These are phyloP conservation scores for Gossypium stocksii DNA, from an alignment of 345 rosid species.

Conservation along the genomic window DNA sequence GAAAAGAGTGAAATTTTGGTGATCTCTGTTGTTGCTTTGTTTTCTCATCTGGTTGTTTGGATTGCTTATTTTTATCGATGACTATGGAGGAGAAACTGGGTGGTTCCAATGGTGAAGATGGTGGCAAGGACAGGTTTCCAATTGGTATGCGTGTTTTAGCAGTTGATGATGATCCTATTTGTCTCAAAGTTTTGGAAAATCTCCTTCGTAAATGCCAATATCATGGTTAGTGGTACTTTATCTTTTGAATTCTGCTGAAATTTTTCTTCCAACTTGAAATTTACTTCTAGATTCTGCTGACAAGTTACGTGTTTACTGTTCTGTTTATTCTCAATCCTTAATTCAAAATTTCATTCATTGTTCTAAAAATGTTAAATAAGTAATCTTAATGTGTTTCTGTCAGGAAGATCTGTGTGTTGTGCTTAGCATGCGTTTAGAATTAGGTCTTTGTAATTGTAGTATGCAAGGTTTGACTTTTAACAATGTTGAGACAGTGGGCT, in stretches of 20 bases:
- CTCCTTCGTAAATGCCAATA: conserved; percentile 60
- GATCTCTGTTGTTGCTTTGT: conserved; percentile 21
- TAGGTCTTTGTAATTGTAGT: conserved; percentile 13
- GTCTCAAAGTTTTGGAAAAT: conserved; percentile 52
- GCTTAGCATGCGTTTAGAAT: conserved; percentile 6
- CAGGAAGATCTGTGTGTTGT: conserved; percentile 8
- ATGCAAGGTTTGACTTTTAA: conserved; percentile 1
- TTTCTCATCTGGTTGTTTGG: conserved; percentile 17
- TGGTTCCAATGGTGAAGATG: conserved; percentile 25
- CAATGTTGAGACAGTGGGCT: not conserved
- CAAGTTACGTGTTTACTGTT: not conserved
- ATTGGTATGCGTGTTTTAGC: conserved; percentile 62
- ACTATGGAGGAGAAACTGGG: conserved; percentile 31
- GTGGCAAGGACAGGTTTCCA: conserved; percentile 36
- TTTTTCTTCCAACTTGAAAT: not conserved
- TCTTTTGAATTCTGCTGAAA: not conserved
- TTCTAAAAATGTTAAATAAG: not conserved
- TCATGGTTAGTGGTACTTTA: conserved; percentile 35
- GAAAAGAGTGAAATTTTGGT: not conserved
- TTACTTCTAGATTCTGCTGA: not conserved
- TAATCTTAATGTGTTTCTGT: conserved; percentile 10
- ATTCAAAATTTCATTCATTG: not conserved
- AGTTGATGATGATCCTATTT: conserved; percentile 64
- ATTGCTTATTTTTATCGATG: conserved; percentile 27
- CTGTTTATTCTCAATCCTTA: not conserved